These are phyloP conservation scores for Schwanniomyces polymorphus DNA, from an alignment of 805 yeast species.

Conservation along the genomic window DNA sequence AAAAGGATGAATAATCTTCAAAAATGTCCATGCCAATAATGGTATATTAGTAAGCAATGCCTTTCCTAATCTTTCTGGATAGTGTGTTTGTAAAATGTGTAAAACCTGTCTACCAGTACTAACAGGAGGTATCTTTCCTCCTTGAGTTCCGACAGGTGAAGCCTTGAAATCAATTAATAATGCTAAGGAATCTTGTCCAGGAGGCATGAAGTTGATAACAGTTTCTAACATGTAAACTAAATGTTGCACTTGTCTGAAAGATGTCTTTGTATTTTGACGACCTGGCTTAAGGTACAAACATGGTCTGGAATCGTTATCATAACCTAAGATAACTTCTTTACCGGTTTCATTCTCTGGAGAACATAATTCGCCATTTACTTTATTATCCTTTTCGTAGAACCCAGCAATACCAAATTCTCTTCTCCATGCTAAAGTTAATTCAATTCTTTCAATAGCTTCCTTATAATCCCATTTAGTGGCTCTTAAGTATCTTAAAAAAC, in stretches of 20 bases:
- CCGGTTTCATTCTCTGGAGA: slow-evolving; percentile 84
- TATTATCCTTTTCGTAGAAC: slow-evolving; percentile 42
- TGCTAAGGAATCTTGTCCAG: slow-evolving; percentile 94
- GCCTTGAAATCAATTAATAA: slow-evolving; percentile 89
- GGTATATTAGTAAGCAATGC: slow-evolving; percentile 93
- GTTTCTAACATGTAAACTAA: slow-evolving; percentile 90
- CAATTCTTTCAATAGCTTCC: slow-evolving; percentile 73
- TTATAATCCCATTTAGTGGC: slow-evolving; percentile 88
- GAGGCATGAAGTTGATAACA: slow-evolving; percentile 92
- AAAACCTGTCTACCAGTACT: slow-evolving; percentile 88
- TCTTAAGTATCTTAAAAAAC: slow-evolving; percentile 83
- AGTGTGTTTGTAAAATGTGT: slow-evolving; percentile 92
- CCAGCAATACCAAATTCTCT: slow-evolving; percentile 75
- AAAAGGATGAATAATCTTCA: slow-evolving; percentile 90
- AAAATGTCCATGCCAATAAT: slow-evolving; percentile 88
- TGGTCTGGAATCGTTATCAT: slow-evolving; percentile 86
- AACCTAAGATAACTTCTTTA: slow-evolving; percentile 89
- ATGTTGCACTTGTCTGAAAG: slow-evolving; percentile 93
- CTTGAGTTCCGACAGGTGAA: slow-evolving; percentile 57
- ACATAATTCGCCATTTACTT: slow-evolving; percentile 55
- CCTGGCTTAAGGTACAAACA: slow-evolving; percentile 92
- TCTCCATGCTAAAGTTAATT: slow-evolving; percentile 85
- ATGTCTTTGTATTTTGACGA: slow-evolving; percentile 89
- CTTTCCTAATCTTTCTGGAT: slow-evolving; percentile 94
- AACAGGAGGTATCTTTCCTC: slow-evolving; percentile 83